Evolutionary conservation across 2,329 filamentous ascomycete genomes (phyloP).

Genomic region (Botrytis squamosa): DNA sequence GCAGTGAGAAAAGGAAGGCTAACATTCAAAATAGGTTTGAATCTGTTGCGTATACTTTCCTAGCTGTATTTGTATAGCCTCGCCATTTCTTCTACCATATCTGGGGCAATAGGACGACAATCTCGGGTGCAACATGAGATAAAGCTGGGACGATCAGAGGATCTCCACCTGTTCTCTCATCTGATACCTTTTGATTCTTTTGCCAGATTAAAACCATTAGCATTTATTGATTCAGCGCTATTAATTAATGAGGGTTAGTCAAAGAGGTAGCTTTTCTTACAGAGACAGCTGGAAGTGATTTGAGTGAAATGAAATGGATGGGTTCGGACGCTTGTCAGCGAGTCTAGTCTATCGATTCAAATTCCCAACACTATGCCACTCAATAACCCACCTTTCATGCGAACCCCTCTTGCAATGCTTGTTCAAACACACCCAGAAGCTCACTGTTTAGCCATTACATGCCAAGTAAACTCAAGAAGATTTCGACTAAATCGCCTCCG

Average conservation of each 20-base stretch:
- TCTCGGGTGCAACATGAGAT: too few species aligned
- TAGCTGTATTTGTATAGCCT: background rate
- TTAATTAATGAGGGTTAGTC: rapidly evolving
- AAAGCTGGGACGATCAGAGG: too few species aligned
- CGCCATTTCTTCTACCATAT: background rate
- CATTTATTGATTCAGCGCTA: background rate
- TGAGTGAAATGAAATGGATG: background rate
- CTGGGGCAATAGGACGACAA: too few species aligned
- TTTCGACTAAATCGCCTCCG: background rate
- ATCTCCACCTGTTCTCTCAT: background rate
- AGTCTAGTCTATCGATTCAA: background rate
- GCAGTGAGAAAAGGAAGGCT: background rate
- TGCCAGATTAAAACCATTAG: rapidly evolving
- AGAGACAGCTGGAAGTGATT: background rate
- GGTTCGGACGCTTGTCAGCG: background rate
- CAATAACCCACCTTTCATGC: background rate
- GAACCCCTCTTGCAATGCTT: background rate
- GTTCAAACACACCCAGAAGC: background rate
- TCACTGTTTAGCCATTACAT: background rate
- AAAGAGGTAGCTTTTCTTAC: rapidly evolving
- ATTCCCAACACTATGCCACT: background rate
- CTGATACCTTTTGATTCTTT: background rate
- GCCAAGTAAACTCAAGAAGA: background rate
- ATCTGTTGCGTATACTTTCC: background rate
- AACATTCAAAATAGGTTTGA: background rate